phyloP scores from a whole-genome alignment of 495 filamentous ascomycete species.

The Tuber melanosporum region DNA sequence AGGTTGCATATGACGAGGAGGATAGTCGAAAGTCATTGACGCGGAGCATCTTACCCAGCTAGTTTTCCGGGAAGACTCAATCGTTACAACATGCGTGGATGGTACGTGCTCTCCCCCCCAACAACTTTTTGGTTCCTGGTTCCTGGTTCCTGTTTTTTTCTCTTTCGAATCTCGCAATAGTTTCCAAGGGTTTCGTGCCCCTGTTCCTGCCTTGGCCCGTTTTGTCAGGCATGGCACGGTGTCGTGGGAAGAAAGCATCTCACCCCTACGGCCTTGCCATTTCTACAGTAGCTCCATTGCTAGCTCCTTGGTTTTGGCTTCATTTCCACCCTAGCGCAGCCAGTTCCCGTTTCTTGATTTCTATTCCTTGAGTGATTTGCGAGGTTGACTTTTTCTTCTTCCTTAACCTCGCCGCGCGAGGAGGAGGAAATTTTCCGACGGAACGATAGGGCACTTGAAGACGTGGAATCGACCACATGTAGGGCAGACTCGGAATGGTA shows the following conservation, averaged over 20 bases:
- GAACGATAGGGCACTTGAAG: slow-evolving; percentile 65
- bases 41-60: slow-evolving; percentile 82
- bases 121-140: slow-evolving; percentile 7
- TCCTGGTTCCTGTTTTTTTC: neutral
- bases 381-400: slow-evolving; percentile 34
- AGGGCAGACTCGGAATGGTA: slow-evolving; percentile 49
- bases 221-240: neutral
- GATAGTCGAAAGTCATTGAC: slow-evolving; percentile 74
- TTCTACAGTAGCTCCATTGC: neutral
- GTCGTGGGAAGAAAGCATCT: neutral
- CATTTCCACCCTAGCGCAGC: slow-evolving; percentile 26
- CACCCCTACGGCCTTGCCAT: neutral
- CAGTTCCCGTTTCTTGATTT: slow-evolving; percentile 6
- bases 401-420: neutral
- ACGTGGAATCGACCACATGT: slow-evolving; percentile 72
- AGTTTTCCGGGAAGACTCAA: slow-evolving; percentile 80
- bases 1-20: slow-evolving; percentile 15
- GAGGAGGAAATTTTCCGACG: slow-evolving; percentile 23
- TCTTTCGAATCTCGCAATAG: neutral
- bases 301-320: slow-evolving; percentile 10
- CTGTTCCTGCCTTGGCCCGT: neutral
- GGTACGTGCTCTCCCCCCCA: slow-evolving; percentile 52
- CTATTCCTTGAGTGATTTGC: neutral
- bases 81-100: slow-evolving; percentile 82
- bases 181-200: neutral